Evolutionary conservation across 345 rosid genomes (phyloP).

Genomic region (Eucalyptus viminalis): DNA sequence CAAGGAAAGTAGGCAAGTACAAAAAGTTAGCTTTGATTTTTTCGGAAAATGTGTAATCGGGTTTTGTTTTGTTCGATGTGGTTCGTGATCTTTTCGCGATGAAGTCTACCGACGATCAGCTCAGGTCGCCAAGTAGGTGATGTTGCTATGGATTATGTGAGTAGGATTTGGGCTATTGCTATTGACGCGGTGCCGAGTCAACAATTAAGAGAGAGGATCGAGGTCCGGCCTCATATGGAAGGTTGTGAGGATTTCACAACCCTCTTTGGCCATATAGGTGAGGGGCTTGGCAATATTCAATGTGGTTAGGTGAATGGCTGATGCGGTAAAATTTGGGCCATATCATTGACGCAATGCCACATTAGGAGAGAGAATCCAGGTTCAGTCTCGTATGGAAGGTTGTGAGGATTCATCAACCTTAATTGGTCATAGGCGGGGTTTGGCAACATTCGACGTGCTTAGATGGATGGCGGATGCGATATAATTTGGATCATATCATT

Average conservation of each 20-base stretch:
- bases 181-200: background rate
- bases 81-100: background rate
- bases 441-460: too few species aligned
- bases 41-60: background rate
- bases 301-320: rapidly evolving
- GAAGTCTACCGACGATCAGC: too few species aligned
- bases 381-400: background rate
- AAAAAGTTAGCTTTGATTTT: too few species aligned
- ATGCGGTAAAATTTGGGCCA: background rate
- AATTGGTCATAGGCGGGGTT: too few species aligned
- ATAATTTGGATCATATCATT: background rate
- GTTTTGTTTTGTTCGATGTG: background rate
- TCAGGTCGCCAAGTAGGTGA: background rate
- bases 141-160: rapidly evolving
- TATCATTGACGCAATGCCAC: background rate
- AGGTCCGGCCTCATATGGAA: background rate
- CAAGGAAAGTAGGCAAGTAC: background rate
- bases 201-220: background rate
- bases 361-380: background rate
- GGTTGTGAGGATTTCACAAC: background rate
- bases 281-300: too few species aligned
- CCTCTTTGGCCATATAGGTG: too few species aligned
- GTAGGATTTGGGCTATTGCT: background rate
- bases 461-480: background rate
- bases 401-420: background rate